Percentiles rank a stretch among this genome's conserved stretches.
These are phyloP conservation scores for Collybiopsis confluens DNA, from an alignment of 768 basidiomycete genomes.

Conservation along the genomic window DNA sequence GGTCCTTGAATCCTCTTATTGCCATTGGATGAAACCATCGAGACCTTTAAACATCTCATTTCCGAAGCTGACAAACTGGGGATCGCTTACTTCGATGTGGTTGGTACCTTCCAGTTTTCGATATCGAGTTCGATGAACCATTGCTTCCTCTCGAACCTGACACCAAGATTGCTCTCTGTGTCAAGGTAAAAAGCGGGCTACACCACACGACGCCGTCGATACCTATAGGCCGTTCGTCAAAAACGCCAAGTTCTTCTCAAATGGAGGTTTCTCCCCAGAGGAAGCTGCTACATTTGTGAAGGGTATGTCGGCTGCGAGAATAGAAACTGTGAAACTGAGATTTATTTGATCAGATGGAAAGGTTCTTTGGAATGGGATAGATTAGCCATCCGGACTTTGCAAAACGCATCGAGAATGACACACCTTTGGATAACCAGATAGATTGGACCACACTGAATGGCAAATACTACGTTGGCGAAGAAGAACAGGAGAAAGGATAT, in stretches of 20 bases:
- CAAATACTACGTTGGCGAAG: slow-evolving; percentile 5
- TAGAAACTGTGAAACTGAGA: background rate
- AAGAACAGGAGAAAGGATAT: slow-evolving; percentile 20
- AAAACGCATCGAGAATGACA: slow-evolving; percentile 21
- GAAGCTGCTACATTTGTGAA: slow-evolving; percentile 22
- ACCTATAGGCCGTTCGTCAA: slow-evolving; percentile 21
- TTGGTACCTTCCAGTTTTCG: slow-evolving; percentile 14
- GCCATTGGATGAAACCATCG: slow-evolving; percentile 23
- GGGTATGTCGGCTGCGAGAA: background rate
- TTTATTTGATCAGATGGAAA: slow-evolving; percentile 9
- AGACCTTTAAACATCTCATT: slow-evolving; percentile 22
- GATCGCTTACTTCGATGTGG: slow-evolving; percentile 20
- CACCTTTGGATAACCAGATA: slow-evolving; percentile 18
- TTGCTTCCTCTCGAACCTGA: too few species aligned
- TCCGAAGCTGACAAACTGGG: slow-evolving; percentile 19
- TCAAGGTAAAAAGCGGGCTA: slow-evolving; percentile 16
- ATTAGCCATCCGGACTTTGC: slow-evolving; percentile 26
- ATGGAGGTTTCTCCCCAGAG: slow-evolving; percentile 21
- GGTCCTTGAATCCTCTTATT: slow-evolving; percentile 3
- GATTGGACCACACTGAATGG: slow-evolving; percentile 19
- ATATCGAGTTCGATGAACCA: slow-evolving; percentile 22
- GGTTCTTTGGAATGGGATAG: slow-evolving; percentile 23
- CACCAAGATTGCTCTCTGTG: slow-evolving; percentile 5
- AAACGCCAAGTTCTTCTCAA: slow-evolving; percentile 20
- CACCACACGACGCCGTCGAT: slow-evolving; percentile 23